Evolutionary conservation across 2,329 filamentous ascomycete genomes (phyloP).

Genomic region (Escovopsis sp.): DNA sequence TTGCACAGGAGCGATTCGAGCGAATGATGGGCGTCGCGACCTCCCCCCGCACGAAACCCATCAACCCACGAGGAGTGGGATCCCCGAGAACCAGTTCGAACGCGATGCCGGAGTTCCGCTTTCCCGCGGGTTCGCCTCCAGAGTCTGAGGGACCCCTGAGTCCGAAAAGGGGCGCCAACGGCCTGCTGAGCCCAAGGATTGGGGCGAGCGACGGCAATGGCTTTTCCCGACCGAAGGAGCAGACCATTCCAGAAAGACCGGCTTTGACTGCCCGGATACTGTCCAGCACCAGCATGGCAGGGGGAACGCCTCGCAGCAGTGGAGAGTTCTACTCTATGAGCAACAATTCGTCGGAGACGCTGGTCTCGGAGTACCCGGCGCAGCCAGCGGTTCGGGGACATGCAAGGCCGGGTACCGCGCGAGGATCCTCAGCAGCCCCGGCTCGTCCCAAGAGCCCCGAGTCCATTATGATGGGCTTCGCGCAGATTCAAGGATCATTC

Average conservation of each 20-base stretch:
- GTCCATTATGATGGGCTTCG: slow-evolving; percentile 94
- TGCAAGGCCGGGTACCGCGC: slow-evolving; percentile 29
- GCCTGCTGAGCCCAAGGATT: slow-evolving; percentile 24
- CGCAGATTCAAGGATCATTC: slow-evolving; percentile 84
- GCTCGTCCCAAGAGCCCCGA: slow-evolving; percentile 49
- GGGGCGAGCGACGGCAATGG: slow-evolving; percentile 18
- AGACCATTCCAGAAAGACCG: slow-evolving; percentile 37
- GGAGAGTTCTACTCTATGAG: slow-evolving; percentile 90
- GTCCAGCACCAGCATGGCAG: slow-evolving; percentile 57
- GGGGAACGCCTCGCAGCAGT: slow-evolving; percentile 74
- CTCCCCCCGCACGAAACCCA: slow-evolving; percentile 26
- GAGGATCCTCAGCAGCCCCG: slow-evolving; percentile 27
- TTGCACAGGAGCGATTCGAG: slow-evolving; percentile 32
- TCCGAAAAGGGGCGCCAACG: slow-evolving; percentile 18
- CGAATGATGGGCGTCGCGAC: slow-evolving; percentile 27
- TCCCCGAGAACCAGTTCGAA: slow-evolving; percentile 27
- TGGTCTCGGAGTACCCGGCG: slow-evolving; percentile 74
- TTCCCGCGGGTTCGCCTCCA: slow-evolving; percentile 33
- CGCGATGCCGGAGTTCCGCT: slow-evolving; percentile 39
- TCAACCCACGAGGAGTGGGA: slow-evolving; percentile 15
- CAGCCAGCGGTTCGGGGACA: slow-evolving; percentile 24
- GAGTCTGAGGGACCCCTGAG: slow-evolving; percentile 18
- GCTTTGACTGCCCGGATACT: slow-evolving; percentile 53
- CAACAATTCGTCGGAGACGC: slow-evolving; percentile 86
- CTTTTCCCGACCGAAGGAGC: slow-evolving; percentile 26